These are phyloP conservation scores for Ganoderma meredithae DNA, from an alignment of 1,284 basidiomycete genomes.

Conservation along the genomic window DNA sequence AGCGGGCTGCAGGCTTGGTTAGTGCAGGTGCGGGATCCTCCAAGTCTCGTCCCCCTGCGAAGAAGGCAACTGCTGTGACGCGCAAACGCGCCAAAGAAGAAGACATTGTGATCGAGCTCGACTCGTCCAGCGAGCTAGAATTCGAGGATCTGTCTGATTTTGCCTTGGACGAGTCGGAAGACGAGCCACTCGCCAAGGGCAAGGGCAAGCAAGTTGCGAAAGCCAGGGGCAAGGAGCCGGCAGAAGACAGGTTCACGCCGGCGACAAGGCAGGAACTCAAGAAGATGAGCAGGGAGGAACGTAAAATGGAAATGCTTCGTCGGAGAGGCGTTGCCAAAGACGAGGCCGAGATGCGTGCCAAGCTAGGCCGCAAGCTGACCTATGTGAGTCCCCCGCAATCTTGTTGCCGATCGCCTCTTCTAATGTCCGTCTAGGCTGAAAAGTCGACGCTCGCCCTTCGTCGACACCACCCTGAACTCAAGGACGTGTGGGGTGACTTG, in stretches of 20 bases:
- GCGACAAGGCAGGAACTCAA: constrained; percentile 49
- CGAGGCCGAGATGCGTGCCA: constrained; percentile 23
- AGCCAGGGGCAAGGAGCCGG: constrained; percentile 29
- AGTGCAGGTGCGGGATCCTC: constrained; percentile 53
- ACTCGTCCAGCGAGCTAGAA: constrained; percentile 35
- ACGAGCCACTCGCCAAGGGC: constrained; percentile 34
- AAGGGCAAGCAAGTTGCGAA: constrained; percentile 39
- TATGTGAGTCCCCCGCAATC: constrained; percentile 10
- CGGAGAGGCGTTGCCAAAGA: constrained; percentile 37
- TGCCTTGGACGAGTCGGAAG: constrained; percentile 22
- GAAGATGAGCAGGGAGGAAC: constrained; percentile 39
- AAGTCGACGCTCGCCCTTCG: constrained; percentile 73
- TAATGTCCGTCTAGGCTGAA: constrained; percentile 64
- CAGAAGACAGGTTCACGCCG: constrained; percentile 28
- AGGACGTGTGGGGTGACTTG: constrained; percentile 89
- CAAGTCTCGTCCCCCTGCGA: constrained; percentile 38
- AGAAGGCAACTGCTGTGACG: constrained; percentile 60
- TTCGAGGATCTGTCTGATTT: constrained; percentile 26
- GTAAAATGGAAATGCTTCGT: constrained; percentile 33
- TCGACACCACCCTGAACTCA: constrained; percentile 79
- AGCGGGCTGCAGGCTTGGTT: constrained; percentile 38
- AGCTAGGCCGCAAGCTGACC: constrained; percentile 27
- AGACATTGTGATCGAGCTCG: constrained; percentile 42
- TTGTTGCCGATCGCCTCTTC: not conserved
- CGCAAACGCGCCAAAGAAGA: constrained; percentile 49